These are phyloP conservation scores for Pyrenochaeta sp. DNA, from an alignment of 2,329 filamentous ascomycete genomes.

Conservation along the genomic window DNA sequence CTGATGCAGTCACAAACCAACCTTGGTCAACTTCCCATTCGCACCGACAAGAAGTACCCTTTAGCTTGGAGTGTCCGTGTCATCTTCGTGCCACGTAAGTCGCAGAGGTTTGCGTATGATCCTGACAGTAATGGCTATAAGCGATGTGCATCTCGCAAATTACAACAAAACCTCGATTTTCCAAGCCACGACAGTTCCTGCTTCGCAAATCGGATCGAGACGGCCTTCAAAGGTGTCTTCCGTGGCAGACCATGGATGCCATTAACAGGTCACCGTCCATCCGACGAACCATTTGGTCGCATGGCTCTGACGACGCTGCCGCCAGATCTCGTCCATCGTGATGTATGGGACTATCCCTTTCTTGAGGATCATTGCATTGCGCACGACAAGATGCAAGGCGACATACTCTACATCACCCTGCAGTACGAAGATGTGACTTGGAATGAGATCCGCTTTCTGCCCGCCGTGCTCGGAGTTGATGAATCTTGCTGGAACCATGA, in stretches of 20 bases:
- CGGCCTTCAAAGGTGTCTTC: slow-evolving; percentile 46
- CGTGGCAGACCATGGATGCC: slow-evolving; percentile 53
- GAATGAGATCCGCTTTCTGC: slow-evolving; percentile 50
- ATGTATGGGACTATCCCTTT: slow-evolving; percentile 52
- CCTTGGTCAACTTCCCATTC: slow-evolving; percentile 46
- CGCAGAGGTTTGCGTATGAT: slow-evolving; percentile 49
- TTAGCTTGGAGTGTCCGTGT: slow-evolving; percentile 49
- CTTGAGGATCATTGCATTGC: slow-evolving; percentile 53
- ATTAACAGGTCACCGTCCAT: slow-evolving; percentile 48
- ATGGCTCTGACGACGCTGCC: slow-evolving; percentile 49
- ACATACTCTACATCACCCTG: slow-evolving; percentile 51
- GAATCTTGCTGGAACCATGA: slow-evolving; percentile 51
- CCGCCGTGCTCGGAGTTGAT: slow-evolving; percentile 40
- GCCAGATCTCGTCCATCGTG: slow-evolving; percentile 41
- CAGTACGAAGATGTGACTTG: slow-evolving; percentile 52
- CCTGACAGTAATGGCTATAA: slow-evolving; percentile 49
- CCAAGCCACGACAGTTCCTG: slow-evolving; percentile 47
- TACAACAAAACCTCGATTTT: slow-evolving; percentile 50
- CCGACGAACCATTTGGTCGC: slow-evolving; percentile 49
- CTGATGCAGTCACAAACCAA: slow-evolving; percentile 39
- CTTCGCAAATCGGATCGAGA: slow-evolving; percentile 48
- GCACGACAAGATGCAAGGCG: slow-evolving; percentile 53
- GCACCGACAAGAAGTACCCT: slow-evolving; percentile 49
- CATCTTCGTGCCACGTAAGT: slow-evolving; percentile 49
- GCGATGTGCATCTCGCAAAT: slow-evolving; percentile 49